Evolutionary conservation across 345 rosid species (phyloP), one percentile per base, ranked within the genome.

Genomic region (Hevea brasiliensis): DNA sequence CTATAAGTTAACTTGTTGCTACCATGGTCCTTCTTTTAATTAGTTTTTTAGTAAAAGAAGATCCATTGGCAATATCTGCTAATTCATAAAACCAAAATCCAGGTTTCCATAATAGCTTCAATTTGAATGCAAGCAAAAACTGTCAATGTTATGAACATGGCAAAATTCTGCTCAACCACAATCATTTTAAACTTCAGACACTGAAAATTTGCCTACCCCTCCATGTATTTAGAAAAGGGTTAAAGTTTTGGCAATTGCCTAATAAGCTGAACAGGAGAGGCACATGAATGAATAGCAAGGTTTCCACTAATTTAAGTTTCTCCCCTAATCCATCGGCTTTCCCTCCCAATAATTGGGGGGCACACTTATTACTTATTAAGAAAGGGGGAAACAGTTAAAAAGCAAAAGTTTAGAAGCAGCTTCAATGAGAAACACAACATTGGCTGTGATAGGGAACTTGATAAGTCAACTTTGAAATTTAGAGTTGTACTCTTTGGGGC

Each of bases 1-100:
- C 27, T 62, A 41, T n/a, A 6, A 8, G 13, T 47, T 67, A 59
- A 68, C 69, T 37, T 58, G 17, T 66, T 70, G 61, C 20, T 26
- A 21, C 47, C 29, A 23, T 24, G 27, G 8, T 64, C 9, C 17
- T 20, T 18, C 2, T 63, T 23, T 42, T 4, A 61, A 40, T 7
- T 3, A 21, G 4, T 41, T n/a, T 57, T 41, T 41, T 24, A 23
- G 24, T 14, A 12, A 17, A 55, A 70, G 37, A 70, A 57, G 44
- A 32, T 65, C n/a, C 23, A 26, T 45, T 15, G 1, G 8, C 48
- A 70, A 15, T 1, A 5, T 24, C 40, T 42, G 41, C 42, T 70
- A 65, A 65, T 26, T 65, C 9, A 44, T 65, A 0, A 42, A 26
- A 44, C 48, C 51, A 42, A 24, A 23, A 44, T 2, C n/a, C n/a